Percentiles rank a stretch among this genome's conserved stretches.
These are phyloP conservation scores for Penicillium waksmanii DNA, from an alignment of 495 filamentous ascomycete genomes.

Conservation along the genomic window DNA sequence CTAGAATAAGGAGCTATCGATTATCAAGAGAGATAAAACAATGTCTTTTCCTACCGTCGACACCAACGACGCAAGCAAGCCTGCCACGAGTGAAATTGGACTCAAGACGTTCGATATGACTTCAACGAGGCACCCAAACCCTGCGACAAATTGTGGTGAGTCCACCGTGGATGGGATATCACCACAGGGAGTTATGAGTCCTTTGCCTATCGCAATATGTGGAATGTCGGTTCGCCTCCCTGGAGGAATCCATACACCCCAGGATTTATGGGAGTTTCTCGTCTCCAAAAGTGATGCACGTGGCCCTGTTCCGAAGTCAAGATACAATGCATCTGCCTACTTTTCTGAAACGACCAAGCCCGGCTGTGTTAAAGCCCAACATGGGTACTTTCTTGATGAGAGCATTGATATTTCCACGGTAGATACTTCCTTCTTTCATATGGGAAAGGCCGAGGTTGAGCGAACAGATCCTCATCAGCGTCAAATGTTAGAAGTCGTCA, in stretches of 20 bases:
- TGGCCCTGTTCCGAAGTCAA: conserved; percentile 28
- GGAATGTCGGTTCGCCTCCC: conserved; percentile 54
- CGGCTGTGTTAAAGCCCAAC: conserved; percentile 23
- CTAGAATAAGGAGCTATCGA: too few species aligned
- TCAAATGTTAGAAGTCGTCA: conserved; percentile 54
- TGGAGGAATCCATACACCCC: conserved; percentile 34
- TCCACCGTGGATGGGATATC: background rate
- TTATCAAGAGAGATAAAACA: too few species aligned
- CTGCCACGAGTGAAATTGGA: too few species aligned
- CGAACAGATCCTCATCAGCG: conserved; percentile 62
- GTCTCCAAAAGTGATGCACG: conserved; percentile 40
- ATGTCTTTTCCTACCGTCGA: too few species aligned
- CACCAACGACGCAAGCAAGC: too few species aligned
- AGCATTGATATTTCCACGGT: conserved; percentile 15
- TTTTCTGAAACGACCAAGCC: conserved; percentile 21
- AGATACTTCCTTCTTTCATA: conserved; percentile 39
- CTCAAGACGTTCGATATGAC: too few species aligned
- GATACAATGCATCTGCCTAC: conserved; percentile 31
- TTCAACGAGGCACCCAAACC: too few species aligned
- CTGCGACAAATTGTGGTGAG: too few species aligned
- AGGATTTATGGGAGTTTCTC: conserved; percentile 43
- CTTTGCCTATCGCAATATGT: conserved; percentile 46
- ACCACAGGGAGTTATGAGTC: background rate
- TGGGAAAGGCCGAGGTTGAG: conserved; percentile 48
- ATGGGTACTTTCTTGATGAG: conserved; percentile 58